Percentiles rank a stretch among this genome's conserved stretches.
Evolutionary conservation across 345 rosid species (phyloP).

Genomic region (Mallotus nudiflorus): DNA sequence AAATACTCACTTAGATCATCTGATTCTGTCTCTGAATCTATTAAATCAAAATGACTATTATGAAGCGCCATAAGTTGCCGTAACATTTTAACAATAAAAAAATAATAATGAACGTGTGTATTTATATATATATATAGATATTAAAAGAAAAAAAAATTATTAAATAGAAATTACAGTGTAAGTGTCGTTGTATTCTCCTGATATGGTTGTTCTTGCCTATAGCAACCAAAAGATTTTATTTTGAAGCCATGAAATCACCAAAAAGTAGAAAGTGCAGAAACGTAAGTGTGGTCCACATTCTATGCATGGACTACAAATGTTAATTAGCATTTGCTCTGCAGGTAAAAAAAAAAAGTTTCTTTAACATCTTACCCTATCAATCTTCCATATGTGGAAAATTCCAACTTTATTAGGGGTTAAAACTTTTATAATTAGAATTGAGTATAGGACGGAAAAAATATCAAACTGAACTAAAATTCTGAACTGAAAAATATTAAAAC

Average conservation of each 20-base stretch:
- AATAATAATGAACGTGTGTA: not conserved
- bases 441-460: no score
- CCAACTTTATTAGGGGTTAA: no score
- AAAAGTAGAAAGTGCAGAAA: not conserved
- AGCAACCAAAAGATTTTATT: not conserved
- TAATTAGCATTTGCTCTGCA: not conserved
- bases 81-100: not conserved
- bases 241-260: not conserved
- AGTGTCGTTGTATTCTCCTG: not conserved
- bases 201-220: not conserved
- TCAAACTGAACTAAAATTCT: no score
- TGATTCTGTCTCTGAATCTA: slow-evolving; percentile 14
- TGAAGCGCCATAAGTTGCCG: not conserved
- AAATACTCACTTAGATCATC: not conserved
- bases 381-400: no score
- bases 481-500: no score
- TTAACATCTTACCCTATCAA: no score
- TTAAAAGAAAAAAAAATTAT: no score
- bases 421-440: no score
- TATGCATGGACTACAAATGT: slow-evolving; percentile 12
- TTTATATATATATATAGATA: no score
- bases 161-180: not conserved
- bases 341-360: no score
- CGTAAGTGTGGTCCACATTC: not conserved
- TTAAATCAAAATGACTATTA: not conserved